Conservation (phyloP, 1,139 yeast species). For the Eremothecium coryli region DNA sequence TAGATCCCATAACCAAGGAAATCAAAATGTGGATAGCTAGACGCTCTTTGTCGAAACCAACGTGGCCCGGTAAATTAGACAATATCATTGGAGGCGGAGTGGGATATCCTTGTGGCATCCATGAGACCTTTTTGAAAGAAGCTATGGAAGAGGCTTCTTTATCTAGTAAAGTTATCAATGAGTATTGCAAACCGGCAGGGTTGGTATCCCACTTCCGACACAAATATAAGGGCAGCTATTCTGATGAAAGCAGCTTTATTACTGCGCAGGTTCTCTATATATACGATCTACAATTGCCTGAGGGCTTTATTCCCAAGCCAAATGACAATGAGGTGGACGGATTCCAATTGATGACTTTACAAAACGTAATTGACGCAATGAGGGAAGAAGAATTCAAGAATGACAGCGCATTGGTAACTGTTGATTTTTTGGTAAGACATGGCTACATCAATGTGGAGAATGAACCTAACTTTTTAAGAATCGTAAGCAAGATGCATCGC, state of each 20-base stretch:
- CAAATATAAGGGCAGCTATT: conserved; percentile 25
- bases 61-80: conserved; percentile 86
- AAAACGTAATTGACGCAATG: conserved; percentile 45
- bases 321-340: conserved; percentile 80
- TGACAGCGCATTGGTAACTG: conserved; percentile 69
- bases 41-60: conserved; percentile 65
- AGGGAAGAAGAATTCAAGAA: conserved; percentile 65
- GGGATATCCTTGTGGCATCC: conserved; percentile 68
- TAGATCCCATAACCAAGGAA: conserved; percentile 34
- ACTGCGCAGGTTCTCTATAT: conserved; percentile 87
- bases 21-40: conserved; percentile 78
- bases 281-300: conserved; percentile 58
- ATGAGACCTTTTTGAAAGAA: conserved; percentile 77
- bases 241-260: conserved; percentile 42
- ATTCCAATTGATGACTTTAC: conserved; percentile 53
- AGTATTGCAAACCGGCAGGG: conserved; percentile 47
- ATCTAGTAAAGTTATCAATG: conserved; percentile 39
- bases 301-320: conserved; percentile 51
- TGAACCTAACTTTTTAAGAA: conserved; percentile 55
- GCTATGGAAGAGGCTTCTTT: conserved; percentile 88
- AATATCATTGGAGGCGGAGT: conserved; percentile 94
- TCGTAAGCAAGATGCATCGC: conserved; percentile 56
- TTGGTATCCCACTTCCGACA: conserved; percentile 58
- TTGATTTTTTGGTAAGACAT: conserved; percentile 80
- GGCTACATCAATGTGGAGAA: conserved; percentile 53